These are phyloP conservation scores for Hypoxylon fuscum DNA, from an alignment of 495 filamentous ascomycete genomes.

Conservation along the genomic window DNA sequence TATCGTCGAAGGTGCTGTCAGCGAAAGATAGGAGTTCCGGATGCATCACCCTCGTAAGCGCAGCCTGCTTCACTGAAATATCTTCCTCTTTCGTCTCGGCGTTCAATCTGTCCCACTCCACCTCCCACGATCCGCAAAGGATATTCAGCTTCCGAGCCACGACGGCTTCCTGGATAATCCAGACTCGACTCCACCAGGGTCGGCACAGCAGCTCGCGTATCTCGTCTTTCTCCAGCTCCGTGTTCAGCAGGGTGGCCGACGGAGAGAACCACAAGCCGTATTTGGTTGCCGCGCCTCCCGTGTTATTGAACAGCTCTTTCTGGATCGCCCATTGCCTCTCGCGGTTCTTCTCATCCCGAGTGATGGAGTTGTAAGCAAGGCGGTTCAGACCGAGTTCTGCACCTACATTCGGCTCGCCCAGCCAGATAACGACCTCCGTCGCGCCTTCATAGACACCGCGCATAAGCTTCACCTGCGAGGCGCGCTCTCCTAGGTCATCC, in stretches of 20 bases:
- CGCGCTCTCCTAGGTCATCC: constrained; percentile 36
- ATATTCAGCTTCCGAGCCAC: neutral
- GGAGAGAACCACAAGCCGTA: neutral
- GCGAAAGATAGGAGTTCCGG: neutral
- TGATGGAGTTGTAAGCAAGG: neutral
- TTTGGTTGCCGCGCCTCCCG: neutral
- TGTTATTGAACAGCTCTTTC: neutral
- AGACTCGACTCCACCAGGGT: constrained; percentile 22
- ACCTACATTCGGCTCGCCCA: constrained; percentile 30
- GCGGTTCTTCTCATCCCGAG: neutral
- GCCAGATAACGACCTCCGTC: constrained; percentile 42
- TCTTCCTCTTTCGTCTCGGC: neutral
- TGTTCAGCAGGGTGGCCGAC: neutral
- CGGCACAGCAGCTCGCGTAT: constrained; percentile 18
- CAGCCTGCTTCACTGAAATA: neutral
- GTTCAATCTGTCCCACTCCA: neutral
- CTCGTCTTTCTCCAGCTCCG: neutral
- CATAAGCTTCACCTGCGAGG: constrained; percentile 48
- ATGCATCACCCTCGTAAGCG: neutral
- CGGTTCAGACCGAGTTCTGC: neutral
- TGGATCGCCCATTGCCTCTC: neutral
- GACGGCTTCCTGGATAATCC: constrained; percentile 23
- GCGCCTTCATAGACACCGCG: constrained; percentile 45
- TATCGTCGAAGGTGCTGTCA: neutral
- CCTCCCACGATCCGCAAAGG: neutral